phyloP scores from a whole-genome alignment of 495 filamentous ascomycete genomes.

The Penicillium malachiteum region DNA sequence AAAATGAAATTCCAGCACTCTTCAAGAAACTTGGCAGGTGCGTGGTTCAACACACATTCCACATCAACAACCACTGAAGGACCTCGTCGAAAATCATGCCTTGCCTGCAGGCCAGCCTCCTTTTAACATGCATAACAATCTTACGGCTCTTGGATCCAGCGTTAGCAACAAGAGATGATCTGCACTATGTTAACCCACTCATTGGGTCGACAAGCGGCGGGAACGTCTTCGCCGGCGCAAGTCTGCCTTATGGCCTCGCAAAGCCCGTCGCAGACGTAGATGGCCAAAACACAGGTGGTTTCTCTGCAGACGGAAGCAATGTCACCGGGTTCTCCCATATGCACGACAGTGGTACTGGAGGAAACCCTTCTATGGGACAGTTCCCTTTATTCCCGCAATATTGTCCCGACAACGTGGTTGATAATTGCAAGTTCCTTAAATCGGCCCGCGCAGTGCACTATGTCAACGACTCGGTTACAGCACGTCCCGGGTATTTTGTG shows the following conservation, averaged over 20 bases:
- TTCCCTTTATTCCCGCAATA: conserved; percentile 69
- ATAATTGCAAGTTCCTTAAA: conserved; percentile 62
- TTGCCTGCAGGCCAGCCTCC: not conserved
- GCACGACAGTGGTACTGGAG: conserved; percentile 71
- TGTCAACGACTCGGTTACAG: conserved; percentile 53
- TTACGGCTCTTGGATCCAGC: conserved; percentile 4
- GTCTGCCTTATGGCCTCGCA: conserved; percentile 71
- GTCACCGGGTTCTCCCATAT: conserved; percentile 63
- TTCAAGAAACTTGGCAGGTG: not conserved
- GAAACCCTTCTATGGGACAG: conserved; percentile 66
- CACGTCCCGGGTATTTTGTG: conserved; percentile 66
- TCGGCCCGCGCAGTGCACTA: conserved; percentile 42
- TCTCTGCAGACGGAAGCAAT: conserved; percentile 61
- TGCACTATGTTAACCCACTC: conserved; percentile 48
- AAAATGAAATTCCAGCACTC: not conserved
- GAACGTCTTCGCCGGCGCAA: conserved; percentile 71
- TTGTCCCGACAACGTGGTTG: conserved; percentile 58
- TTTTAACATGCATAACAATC: not conserved
- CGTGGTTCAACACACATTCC: not conserved
- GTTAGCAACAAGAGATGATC: conserved; percentile 19
- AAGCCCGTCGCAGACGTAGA: conserved; percentile 73
- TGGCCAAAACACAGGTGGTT: conserved; percentile 67
- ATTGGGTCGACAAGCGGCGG: conserved; percentile 59
- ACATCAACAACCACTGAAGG: not conserved
- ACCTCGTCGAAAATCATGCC: conserved; percentile 3